Percentiles rank a stretch among this genome's conserved stretches.
Evolutionary conservation across 345 rosid species (phyloP).

Genomic region (Pseudoturritis turrita): DNA sequence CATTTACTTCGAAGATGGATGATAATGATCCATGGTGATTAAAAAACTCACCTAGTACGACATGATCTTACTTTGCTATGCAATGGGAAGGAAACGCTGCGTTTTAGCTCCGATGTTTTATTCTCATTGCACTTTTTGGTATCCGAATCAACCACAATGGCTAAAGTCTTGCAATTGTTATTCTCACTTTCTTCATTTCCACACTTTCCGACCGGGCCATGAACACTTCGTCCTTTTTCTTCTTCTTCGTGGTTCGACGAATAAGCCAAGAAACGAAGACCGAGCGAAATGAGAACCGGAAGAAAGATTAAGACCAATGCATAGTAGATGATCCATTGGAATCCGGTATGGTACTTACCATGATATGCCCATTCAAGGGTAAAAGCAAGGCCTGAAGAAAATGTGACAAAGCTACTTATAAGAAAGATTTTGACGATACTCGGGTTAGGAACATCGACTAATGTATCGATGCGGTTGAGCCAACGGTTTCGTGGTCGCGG

Average conservation of each 20-base stretch:
- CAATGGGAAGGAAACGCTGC: slow-evolving; percentile 13
- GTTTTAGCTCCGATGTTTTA: slow-evolving; percentile 1
- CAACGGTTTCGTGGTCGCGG: neutral
- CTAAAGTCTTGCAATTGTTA: neutral
- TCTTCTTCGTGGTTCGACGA: neutral
- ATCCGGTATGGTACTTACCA: neutral
- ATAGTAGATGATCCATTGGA: slow-evolving; percentile 20
- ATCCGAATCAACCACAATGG: neutral
- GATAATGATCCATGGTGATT: neutral
- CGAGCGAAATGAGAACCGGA: neutral
- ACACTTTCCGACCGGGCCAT: neutral
- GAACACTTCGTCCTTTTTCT: too few species aligned
- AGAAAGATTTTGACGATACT: neutral
- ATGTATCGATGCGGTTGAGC: neutral
- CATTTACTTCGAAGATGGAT: neutral
- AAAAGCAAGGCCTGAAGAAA: slow-evolving; percentile 1
- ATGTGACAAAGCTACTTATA: neutral
- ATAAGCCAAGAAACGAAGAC: neutral
- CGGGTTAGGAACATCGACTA: slow-evolving; percentile 3
- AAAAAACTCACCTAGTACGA: slow-evolving; percentile 11
- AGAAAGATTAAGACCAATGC: slow-evolving; percentile 1
- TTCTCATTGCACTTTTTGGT: neutral
- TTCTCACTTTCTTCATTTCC: neutral
- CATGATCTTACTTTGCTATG: slow-evolving; percentile 14
- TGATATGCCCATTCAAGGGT: slow-evolving; percentile 5